phyloP scores from a whole-genome alignment of 495 filamentous ascomycete species.

The Pseudevernia furfuracea region DNA sequence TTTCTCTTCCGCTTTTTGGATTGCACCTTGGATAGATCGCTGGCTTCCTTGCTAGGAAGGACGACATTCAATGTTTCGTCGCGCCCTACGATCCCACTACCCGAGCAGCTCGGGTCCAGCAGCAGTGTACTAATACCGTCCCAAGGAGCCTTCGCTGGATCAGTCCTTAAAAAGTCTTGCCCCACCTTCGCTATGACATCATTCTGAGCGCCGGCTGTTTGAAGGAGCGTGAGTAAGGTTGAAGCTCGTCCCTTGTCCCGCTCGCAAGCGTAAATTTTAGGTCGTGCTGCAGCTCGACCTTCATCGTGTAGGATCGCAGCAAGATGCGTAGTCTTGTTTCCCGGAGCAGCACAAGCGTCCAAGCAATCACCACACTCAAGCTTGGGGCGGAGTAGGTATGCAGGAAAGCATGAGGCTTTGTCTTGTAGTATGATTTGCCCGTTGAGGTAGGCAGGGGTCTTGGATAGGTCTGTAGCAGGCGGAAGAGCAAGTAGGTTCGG shows the following conservation, averaged over 20 bases:
- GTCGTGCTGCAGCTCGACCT: conserved; percentile 18
- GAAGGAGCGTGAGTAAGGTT: conserved; percentile 75
- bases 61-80: conserved; percentile 47
- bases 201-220: conserved; percentile 57
- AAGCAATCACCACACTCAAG: conserved; percentile 62
- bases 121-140: conserved; percentile 62
- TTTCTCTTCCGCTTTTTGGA: conserved; percentile 35
- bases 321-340: conserved; percentile 95
- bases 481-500: conserved; percentile 77
- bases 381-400: conserved; percentile 63
- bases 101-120: conserved; percentile 89
- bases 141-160: conserved; percentile 50
- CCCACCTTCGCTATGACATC: conserved; percentile 58
- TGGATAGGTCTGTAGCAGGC: conserved; percentile 54
- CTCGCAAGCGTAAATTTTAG: conserved; percentile 61
- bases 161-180: conserved; percentile 69
- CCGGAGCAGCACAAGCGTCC: conserved; percentile 87
- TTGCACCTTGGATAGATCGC: conserved; percentile 22
- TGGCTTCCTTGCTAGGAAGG: conserved; percentile 15
- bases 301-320: conserved; percentile 57
- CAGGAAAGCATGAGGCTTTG: conserved; percentile 94
- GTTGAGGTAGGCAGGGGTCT: conserved; percentile 58
- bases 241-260: conserved; percentile 57
- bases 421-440: conserved; percentile 88
- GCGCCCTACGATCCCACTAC: conserved; percentile 85